A percentile compares a stretch with the other conserved stretches of the same genome.
Conservation (phyloP, 2,329 filamentous ascomycete species). For the Colletotrichum siamense region DNA sequence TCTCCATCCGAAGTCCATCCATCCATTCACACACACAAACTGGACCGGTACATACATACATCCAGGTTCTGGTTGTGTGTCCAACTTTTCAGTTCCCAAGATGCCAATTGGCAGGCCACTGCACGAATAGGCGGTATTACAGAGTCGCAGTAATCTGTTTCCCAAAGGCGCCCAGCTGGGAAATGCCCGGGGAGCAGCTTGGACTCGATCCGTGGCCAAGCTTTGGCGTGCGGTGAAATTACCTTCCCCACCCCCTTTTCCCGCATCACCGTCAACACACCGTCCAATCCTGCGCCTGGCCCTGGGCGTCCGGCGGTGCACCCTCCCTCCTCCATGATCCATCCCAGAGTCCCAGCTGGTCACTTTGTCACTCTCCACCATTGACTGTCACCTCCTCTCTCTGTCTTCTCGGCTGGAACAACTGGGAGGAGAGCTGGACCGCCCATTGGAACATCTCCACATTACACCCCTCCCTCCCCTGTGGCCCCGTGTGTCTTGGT, state of each 20-base stretch:
- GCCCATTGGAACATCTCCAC: neutral
- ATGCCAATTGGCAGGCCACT: neutral
- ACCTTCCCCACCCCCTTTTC: constrained; percentile 21
- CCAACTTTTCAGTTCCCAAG: neutral
- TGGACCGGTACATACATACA: neutral
- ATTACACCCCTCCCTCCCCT: neutral
- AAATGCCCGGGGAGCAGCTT: neutral
- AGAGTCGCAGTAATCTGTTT: neutral
- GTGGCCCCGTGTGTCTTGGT: neutral
- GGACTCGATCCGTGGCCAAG: constrained; percentile 9
- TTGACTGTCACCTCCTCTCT: neutral
- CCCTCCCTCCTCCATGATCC: neutral
- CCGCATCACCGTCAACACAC: constrained; percentile 7
- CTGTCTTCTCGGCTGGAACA: neutral
- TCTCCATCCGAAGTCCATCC: neutral
- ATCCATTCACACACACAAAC: neutral
- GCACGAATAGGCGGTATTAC: neutral
- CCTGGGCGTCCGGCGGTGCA: neutral
- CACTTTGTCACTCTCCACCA: neutral
- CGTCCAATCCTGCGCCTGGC: constrained; percentile 12
- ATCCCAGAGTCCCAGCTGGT: neutral
- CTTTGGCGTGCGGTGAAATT: constrained; percentile 19
- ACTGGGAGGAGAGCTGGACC: neutral
- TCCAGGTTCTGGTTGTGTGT: neutral
- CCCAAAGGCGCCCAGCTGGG: neutral